These are phyloP conservation scores for Acacia confusa DNA, from an alignment of 306 rosid genomes.

Conservation along the genomic window DNA sequence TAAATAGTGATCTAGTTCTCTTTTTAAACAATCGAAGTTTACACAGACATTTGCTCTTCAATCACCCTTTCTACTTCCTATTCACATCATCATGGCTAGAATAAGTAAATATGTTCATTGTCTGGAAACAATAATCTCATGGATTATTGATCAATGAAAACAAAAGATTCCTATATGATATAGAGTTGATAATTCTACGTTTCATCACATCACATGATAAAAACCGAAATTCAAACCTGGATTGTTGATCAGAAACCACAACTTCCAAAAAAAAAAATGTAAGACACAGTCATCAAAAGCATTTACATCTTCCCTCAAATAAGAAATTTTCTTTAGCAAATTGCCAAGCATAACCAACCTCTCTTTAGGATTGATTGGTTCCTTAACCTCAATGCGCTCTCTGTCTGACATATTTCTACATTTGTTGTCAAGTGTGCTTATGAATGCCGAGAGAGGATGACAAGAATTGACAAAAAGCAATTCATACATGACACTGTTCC, in stretches of 20 bases:
- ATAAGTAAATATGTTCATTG: conserved; percentile 33
- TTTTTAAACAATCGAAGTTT: too few relatives aligned
- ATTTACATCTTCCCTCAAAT: conserved; percentile 1
- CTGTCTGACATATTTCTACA: conserved; percentile 67
- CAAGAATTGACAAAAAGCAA: conserved; percentile 88
- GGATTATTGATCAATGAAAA: too few relatives aligned
- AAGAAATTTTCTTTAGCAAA: conserved; percentile 10
- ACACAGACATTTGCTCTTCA: not conserved
- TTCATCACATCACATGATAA: conserved; percentile 8
- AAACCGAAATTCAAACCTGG: not conserved
- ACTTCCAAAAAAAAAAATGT: not conserved
- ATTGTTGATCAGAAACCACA: conserved; percentile 15
- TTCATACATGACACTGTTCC: conserved; percentile 82
- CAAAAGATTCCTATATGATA: not conserved
- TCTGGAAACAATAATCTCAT: conserved; percentile 24
- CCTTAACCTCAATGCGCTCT: conserved; percentile 73
- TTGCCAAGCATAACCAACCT: conserved; percentile 55
- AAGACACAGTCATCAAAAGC: not conserved
- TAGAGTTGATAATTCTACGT: not conserved
- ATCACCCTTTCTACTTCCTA: not conserved
- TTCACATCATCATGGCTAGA: conserved; percentile 23
- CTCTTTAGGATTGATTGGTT: conserved; percentile 68
- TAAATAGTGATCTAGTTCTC: not conserved
- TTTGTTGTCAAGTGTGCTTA: conserved; percentile 85
- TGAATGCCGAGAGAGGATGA: conserved; percentile 95